phyloP scores from a whole-genome alignment of 75 land plant species.

The Pinus albicaulis region DNA sequence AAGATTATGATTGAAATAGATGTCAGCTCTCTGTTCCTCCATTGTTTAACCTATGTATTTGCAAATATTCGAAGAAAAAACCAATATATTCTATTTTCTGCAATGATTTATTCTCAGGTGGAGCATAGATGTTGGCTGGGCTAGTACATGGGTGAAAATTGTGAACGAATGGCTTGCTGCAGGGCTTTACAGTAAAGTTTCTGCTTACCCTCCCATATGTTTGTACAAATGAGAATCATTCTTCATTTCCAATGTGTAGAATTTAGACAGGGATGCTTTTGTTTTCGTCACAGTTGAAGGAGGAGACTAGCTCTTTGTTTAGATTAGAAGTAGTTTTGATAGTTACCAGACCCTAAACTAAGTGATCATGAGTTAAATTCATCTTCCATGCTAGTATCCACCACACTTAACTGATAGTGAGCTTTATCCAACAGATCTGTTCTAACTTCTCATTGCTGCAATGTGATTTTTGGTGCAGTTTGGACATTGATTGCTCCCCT shows the following conservation, averaged over 20 bases:
- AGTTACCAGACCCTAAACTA: not conserved
- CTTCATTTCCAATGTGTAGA: not conserved
- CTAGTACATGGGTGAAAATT: conserved; percentile 93
- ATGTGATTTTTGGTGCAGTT: conserved; percentile 39
- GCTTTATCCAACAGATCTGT: no score
- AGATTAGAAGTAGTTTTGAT: not conserved
- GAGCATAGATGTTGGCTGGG: conserved; percentile 95
- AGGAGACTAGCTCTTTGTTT: not conserved
- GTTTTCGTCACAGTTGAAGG: not conserved
- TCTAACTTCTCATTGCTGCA: not conserved
- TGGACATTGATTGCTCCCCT: conserved; percentile 73
- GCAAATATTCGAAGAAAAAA: not conserved
- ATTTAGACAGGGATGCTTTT: no score
- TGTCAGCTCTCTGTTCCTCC: not conserved
- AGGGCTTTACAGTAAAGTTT: conserved; percentile 65
- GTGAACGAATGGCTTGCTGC: conserved; percentile 87
- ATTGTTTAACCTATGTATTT: not conserved
- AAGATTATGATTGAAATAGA: not conserved
- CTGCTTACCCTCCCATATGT: not conserved
- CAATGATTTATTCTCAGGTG: conserved; percentile 45
- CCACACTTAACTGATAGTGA: not conserved
- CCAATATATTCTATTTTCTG: not conserved
- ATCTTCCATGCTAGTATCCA: not conserved
- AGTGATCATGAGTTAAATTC: no score
- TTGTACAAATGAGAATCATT: not conserved